A percentile compares a stretch with the other conserved stretches of the same genome.
These are phyloP conservation scores for Coniella vitis DNA, from an alignment of 2,329 filamentous ascomycete genomes.

Conservation along the genomic window DNA sequence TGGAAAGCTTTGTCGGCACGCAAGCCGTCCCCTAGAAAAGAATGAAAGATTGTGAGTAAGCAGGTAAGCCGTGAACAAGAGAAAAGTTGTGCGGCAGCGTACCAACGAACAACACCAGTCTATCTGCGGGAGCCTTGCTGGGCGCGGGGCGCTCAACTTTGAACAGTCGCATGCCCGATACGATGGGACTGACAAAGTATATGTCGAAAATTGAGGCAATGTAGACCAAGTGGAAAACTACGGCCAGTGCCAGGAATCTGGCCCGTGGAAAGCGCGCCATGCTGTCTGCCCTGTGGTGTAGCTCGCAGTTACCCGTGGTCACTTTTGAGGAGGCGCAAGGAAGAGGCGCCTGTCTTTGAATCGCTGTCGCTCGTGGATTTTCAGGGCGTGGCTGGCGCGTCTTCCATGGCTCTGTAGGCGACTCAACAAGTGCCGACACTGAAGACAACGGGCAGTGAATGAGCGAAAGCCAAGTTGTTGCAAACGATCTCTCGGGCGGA, in stretches of 20 bases:
- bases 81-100: constrained; percentile 21
- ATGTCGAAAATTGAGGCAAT: constrained; percentile 96
- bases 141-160: constrained; percentile 54
- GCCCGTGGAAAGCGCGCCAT: constrained; percentile 59
- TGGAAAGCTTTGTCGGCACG: constrained; percentile 98
- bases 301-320: constrained; percentile 7
- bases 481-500: not conserved
- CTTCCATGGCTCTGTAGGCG: constrained; percentile 9
- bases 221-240: constrained; percentile 90
- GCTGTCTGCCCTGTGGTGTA: constrained; percentile 9
- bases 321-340: not conserved
- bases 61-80: not conserved
- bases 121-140: constrained; percentile 71
- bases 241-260: constrained; percentile 79
- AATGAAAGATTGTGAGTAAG: not conserved
- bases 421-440: not conserved
- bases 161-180: constrained; percentile 87
- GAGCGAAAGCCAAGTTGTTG: not conserved
- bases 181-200: constrained; percentile 96
- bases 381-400: not conserved
- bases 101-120: constrained; percentile 92
- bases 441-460: not conserved
- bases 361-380: constrained; percentile 1
- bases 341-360: not conserved
- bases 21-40: constrained; percentile 67